Evolutionary conservation across 306 rosid genomes (phyloP), one percentile per base, ranked within the genome.

Genomic region (Citrullus mucosospermus): DNA sequence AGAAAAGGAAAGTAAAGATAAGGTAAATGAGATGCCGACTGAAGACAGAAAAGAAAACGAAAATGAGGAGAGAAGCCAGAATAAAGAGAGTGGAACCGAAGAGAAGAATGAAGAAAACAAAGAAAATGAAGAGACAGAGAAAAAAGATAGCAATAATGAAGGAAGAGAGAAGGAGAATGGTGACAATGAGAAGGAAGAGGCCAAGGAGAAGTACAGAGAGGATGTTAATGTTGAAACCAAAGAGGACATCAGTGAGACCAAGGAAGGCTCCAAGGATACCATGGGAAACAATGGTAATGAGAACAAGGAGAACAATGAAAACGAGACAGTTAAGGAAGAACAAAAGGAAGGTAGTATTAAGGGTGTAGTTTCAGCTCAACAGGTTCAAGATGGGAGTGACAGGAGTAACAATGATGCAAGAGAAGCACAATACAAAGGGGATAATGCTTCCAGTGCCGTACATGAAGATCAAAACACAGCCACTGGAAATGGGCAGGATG

Each of bases 381-480:
- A 55, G 81, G 88, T 84, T 80, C 93, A 81, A 79, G 92, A 89
- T 79, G 93, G 90, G 68, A 82, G 69, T 51, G 90, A 80, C 36
- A 81, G 41, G 66, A 87, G 74, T 44, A 84, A 75, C 25, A 91
- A 85, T 61, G 88, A 86, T 78, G 80, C 87, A 16, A 87, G 96
- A 83, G 97, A 91, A 87, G 90, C 89, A 75, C 62, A 88, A 38
- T 90, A 92, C 88, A 81, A 89, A 50, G 96, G 86, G 59, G 97
- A 95, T 79, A 88, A 91, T 77, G 96, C 97, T 74, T 86, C 97
- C 43, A 92, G 93, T 83, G 95, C 90, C 59, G 94, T 94, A 18
- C 82, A 88, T 34, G 87, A 83, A 70, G 80, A 84, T 9, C 88
- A 85, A 83, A 86, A 83, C 41, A 20, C 34, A 54, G 57, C 79